Evolutionary conservation across 108 stramenopile species (phyloP), one percentile per base, ranked within the genome.

Genomic region (Discostella stelligeroides): DNA sequence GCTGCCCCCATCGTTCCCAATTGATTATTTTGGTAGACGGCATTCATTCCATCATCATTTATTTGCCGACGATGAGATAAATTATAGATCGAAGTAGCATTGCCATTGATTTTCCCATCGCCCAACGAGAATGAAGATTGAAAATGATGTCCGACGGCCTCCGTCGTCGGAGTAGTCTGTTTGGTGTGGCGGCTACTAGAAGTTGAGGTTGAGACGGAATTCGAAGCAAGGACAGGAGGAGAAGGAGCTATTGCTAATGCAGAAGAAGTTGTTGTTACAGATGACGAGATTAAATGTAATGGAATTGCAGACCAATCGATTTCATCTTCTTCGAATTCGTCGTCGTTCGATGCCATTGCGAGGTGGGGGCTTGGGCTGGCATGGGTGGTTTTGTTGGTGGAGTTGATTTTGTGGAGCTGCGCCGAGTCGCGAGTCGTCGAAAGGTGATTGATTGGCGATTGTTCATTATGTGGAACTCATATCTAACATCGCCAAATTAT

Each of bases 291-390:
- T 20, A 34, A 43, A 0, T 63, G 57, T 0, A 66, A 43, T 18
- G 63, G 45, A 5, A 66, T 57, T 27, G 70, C 14, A 18, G 70
- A 43, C 77, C 77, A 79, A 30, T 79, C 77, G 21, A 79, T 79
- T n/a, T 66, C 53, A 28, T 65, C 74, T 7, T 60, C 41, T 7
- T 47, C 77, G 45, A 63, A 63, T 24, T 73, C 72, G 1, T 58
- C 72, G 27, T 73, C 72, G 28, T 28, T 25, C n/a, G n/a, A n/a
- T n/a, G n/a, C n/a, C n/a, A n/a, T n/a, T n/a, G n/a, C n/a, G n/a
- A n/a, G 34, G 34, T 6, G 34, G 34, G 5, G 34, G 45, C 48
- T 60, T 14, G 11, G 23, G 39, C 38, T 17, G 15, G 39, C 39
- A 17, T 38, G 59, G 25, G 27, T 45, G 43, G 13, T 8, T 13